A percentile compares a stretch with the other conserved stretches of the same genome.
phyloP scores from a whole-genome alignment of 257 asterid species.

The Fraxinus cuspidata region DNA sequence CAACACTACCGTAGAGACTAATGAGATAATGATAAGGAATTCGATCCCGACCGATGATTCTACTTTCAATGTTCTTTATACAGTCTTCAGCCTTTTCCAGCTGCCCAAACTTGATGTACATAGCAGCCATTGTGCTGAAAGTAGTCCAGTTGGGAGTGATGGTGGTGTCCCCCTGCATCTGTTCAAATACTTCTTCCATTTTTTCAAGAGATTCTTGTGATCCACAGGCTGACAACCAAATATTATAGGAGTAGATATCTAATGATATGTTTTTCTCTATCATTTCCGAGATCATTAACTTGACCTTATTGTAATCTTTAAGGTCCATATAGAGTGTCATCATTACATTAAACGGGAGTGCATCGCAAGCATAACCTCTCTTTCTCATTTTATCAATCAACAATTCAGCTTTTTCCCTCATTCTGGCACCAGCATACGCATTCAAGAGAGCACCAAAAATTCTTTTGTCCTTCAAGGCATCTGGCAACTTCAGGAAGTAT shows the following conservation, averaged over 20 bases:
- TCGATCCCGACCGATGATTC: conserved; percentile 43
- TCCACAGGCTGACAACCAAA: conserved; percentile 45
- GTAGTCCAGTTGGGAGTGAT: conserved; percentile 48
- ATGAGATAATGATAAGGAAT: conserved; percentile 46
- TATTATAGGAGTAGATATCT: conserved; percentile 45
- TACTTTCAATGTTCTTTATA: conserved; percentile 35
- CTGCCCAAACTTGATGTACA: conserved; percentile 38
- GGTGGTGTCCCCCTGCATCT: conserved; percentile 23
- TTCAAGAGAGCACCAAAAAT: conserved; percentile 48
- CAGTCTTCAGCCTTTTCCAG: conserved; percentile 37
- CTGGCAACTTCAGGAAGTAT: conserved; percentile 42
- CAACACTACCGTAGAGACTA: conserved; percentile 43
- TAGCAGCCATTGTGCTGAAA: conserved; percentile 47
- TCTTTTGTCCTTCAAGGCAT: conserved; percentile 38
- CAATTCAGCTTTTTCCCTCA: conserved; percentile 49
- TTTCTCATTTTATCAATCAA: conserved; percentile 38
- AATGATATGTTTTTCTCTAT: conserved; percentile 33
- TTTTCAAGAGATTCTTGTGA: conserved; percentile 39
- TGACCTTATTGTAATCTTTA: conserved; percentile 39
- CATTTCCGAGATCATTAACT: conserved; percentile 44
- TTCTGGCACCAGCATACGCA: conserved; percentile 40
- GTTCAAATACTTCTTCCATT: conserved; percentile 36
- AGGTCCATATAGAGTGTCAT: conserved; percentile 51
- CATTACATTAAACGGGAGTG: conserved; percentile 49
- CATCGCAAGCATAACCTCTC: conserved; percentile 39